phyloP scores from a whole-genome alignment of 257 asterid genomes.

The Gardenia jasminoides region DNA sequence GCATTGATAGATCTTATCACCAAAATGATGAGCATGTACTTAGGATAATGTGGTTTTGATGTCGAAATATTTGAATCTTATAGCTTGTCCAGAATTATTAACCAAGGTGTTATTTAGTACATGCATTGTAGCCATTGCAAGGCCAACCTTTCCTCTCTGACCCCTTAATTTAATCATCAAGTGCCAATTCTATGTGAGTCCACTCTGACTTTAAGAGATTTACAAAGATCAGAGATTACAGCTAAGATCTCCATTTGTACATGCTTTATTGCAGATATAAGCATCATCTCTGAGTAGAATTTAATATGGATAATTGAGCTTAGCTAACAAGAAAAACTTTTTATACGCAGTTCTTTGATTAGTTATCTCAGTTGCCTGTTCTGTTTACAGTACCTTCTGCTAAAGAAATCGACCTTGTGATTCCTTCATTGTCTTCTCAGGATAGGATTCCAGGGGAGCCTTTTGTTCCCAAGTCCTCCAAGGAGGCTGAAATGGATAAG shows the following conservation, averaged over 20 bases:
- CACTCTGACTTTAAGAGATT: not conserved
- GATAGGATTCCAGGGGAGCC: constrained; percentile 83
- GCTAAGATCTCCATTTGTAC: not conserved
- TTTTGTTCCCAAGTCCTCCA: constrained; percentile 72
- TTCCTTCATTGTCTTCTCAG: constrained; percentile 34
- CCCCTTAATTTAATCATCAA: constrained; percentile 2
- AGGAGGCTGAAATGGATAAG: constrained; percentile 94
- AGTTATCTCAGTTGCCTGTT: not conserved
- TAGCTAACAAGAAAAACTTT: not conserved
- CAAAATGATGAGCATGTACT: no score
- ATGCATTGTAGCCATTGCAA: not conserved
- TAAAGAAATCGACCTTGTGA: not conserved
- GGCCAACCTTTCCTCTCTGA: not conserved
- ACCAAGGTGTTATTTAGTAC: not conserved
- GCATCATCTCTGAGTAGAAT: not conserved
- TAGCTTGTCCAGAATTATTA: not conserved
- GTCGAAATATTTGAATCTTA: no score
- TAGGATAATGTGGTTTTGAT: no score
- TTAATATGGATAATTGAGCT: not conserved
- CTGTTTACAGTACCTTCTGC: not conserved
- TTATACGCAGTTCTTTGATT: not conserved
- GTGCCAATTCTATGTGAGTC: no score
- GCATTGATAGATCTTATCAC: no score
- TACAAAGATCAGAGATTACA: not conserved
- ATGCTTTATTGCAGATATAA: not conserved